Evolutionary conservation across 345 rosid species (phyloP).

Genomic region (Eucalyptus coolabah): DNA sequence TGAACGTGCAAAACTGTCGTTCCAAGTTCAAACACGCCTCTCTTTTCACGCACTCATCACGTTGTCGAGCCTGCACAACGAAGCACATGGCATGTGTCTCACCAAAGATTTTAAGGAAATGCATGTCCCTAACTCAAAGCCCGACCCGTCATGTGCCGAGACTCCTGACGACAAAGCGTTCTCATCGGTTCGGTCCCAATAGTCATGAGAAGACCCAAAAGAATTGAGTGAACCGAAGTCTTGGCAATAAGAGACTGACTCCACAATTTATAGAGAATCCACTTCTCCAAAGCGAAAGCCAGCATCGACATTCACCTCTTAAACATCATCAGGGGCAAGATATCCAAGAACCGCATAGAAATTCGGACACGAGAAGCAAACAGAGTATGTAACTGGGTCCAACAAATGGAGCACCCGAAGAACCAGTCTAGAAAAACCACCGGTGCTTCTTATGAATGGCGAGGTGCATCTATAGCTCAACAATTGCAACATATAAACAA

Average conservation of each 20-base stretch:
- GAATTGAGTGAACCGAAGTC: not conserved
- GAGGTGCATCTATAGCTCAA: not conserved
- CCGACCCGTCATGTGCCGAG: not conserved
- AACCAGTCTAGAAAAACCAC: not conserved
- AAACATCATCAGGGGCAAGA: constrained; percentile 39
- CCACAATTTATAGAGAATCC: not conserved
- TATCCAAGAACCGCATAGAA: constrained; percentile 35
- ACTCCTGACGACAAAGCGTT: too few relatives aligned
- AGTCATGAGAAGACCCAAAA: not conserved
- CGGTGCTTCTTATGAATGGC: not conserved
- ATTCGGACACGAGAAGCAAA: not conserved
- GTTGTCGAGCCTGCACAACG: not conserved
- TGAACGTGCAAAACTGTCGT: not conserved
- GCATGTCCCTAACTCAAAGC: not conserved
- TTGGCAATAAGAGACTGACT: not conserved
- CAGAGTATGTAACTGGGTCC: not conserved
- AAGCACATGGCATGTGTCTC: not conserved
- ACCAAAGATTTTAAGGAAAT: not conserved
- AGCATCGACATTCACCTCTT: constrained; percentile 19
- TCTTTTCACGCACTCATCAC: not conserved
- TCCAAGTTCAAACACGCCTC: not conserved
- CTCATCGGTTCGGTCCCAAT: not conserved
- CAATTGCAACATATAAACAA: not conserved
- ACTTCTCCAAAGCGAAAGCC: not conserved
- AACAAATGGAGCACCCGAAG: not conserved